Conservation (phyloP, 352 stramenopile species). For the Pythium rishiriense region DNA sequence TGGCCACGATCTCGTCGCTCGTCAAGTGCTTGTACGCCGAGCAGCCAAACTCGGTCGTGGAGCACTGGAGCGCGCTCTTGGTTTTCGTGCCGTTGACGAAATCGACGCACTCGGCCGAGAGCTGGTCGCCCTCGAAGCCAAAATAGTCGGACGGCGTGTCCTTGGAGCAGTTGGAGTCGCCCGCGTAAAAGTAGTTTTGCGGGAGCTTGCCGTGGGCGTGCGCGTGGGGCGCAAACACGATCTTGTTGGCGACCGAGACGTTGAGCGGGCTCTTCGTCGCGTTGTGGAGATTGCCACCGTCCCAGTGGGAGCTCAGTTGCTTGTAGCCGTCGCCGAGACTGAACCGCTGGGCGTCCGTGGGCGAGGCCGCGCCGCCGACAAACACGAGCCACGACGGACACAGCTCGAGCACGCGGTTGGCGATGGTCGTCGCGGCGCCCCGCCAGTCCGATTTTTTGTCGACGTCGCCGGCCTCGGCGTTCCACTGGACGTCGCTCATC, state of each 20-base stretch:
- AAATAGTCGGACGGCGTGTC: constrained; percentile 24
- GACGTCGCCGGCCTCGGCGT: constrained; percentile 31
- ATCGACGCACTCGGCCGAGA: constrained; percentile 41
- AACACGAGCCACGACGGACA: constrained; percentile 73
- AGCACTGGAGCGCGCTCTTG: constrained; percentile 40
- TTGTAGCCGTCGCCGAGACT: constrained; percentile 44
- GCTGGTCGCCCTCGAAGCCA: constrained; percentile 25
- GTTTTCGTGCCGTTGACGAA: constrained; percentile 41
- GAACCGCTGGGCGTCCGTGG: constrained; percentile 38
- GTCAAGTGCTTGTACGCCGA: constrained; percentile 45
- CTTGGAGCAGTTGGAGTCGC: constrained; percentile 44
- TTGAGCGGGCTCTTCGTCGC: constrained; percentile 47
- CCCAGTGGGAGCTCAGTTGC: constrained; percentile 46
- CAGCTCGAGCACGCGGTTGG: constrained; percentile 40
- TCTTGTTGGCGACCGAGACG: constrained; percentile 47
- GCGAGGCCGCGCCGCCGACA: constrained; percentile 51
- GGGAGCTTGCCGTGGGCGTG: constrained; percentile 56
- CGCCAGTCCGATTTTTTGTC: constrained; percentile 46
- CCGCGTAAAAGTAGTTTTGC: constrained; percentile 60
- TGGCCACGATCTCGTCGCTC: constrained; percentile 21
- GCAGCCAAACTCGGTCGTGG: constrained; percentile 40
- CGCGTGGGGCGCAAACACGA: constrained; percentile 66
- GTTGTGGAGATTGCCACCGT: constrained; percentile 67
- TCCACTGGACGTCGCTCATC: constrained; percentile 38
- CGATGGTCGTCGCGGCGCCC: constrained; percentile 37